Conservation (phyloP, 768 basidiomycete species). For the Panellus pusillus region DNA sequence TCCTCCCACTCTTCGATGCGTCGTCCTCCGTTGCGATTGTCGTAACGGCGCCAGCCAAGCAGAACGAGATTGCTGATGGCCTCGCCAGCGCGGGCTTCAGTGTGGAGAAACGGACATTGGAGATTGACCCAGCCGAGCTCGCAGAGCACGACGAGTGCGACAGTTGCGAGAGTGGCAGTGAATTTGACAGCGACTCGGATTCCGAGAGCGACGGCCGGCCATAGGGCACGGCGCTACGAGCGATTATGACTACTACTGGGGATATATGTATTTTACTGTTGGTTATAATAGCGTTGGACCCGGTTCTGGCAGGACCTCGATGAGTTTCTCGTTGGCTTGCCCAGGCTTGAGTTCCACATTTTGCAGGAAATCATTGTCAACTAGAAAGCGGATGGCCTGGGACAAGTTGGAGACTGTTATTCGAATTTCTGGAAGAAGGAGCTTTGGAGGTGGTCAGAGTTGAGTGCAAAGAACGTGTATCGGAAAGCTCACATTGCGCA, state of each 20-base stretch:
- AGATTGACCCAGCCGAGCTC: conserved; percentile 55
- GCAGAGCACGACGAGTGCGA: conserved; percentile 37
- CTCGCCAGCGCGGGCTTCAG: conserved; percentile 72
- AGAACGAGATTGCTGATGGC: conserved; percentile 64
- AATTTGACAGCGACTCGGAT: conserved; percentile 28
- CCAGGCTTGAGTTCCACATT: conserved; percentile 82
- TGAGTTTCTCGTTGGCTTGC: conserved; percentile 62
- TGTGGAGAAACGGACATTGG: conserved; percentile 70
- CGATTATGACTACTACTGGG: neutral
- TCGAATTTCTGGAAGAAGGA: conserved; percentile 83
- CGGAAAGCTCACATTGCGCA: conserved; percentile 67
- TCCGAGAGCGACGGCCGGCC: conserved; percentile 20
- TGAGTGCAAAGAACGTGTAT: neutral
- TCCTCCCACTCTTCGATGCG: conserved; percentile 83
- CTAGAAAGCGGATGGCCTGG: conserved; percentile 88
- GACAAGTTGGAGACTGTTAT: conserved; percentile 89
- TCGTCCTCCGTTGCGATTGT: conserved; percentile 76
- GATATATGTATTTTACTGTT: conserved; percentile 8
- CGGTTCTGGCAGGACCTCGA: conserved; percentile 51
- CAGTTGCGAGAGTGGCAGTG: conserved; percentile 36
- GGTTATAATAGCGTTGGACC: conserved; percentile 5
- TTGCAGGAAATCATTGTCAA: conserved; percentile 83
- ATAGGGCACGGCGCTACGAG: neutral
- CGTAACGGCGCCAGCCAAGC: conserved; percentile 81
- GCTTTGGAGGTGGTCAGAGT: conserved; percentile 39